These are phyloP conservation scores for Spencermartinsiella europaea DNA, from an alignment of 805 yeast genomes.

Conservation along the genomic window DNA sequence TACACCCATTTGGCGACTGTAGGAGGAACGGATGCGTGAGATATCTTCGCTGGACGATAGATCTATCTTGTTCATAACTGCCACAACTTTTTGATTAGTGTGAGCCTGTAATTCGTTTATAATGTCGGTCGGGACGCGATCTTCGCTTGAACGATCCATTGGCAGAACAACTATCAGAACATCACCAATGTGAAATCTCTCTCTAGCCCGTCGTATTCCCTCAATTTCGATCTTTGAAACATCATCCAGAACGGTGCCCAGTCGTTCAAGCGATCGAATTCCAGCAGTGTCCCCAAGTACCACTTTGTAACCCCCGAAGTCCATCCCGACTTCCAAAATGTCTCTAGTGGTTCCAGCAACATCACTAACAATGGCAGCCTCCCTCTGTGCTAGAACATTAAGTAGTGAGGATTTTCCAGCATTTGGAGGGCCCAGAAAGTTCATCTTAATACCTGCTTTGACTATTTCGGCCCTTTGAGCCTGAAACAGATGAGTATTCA, in stretches of 20 bases:
- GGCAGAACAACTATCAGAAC: constrained; percentile 53
- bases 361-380: constrained; percentile 85
- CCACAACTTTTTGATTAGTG: constrained; percentile 21
- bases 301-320: constrained; percentile 78
- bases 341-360: constrained; percentile 95
- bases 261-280: constrained; percentile 39
- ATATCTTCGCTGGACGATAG: constrained; percentile 4
- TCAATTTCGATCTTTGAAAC: constrained; percentile 51
- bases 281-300: constrained; percentile 94
- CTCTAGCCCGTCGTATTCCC: constrained; percentile 76
- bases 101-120: constrained; percentile 15
- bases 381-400: constrained; percentile 68
- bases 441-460: constrained; percentile 64
- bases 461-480: constrained; percentile 43
- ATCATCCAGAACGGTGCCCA: constrained; percentile 24
- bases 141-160: constrained; percentile 6
- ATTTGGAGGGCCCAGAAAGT: constrained; percentile 86
- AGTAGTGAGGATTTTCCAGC: constrained; percentile 91
- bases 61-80: constrained; percentile 33
- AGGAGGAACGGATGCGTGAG: background rate
- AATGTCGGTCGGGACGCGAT: constrained; percentile 9
- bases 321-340: constrained; percentile 71
- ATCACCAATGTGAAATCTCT: constrained; percentile 57
- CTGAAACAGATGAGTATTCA: constrained; percentile 35
- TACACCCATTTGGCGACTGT: constrained; percentile 17